Evolutionary conservation across 768 basidiomycete genomes (phyloP).

Genomic region (Gautieria morchelliformis): DNA sequence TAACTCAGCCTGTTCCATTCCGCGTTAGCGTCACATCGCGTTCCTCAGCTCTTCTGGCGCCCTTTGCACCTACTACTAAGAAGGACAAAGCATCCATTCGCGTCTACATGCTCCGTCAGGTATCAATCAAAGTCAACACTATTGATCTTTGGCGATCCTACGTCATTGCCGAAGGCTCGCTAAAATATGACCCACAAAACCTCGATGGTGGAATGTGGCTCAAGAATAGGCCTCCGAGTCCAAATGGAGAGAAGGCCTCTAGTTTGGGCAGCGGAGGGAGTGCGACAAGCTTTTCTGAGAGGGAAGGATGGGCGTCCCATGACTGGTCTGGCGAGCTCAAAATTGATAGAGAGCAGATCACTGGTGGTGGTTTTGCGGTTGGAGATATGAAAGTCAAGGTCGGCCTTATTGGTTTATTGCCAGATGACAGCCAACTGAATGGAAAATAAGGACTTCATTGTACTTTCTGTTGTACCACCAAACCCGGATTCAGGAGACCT

Average conservation of each 20-base stretch:
- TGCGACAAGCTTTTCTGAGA: background rate
- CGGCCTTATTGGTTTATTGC: conserved; percentile 7
- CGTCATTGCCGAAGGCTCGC: conserved; percentile 46
- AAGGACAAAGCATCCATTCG: conserved; percentile 30
- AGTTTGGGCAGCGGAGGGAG: background rate
- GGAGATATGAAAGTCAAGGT: conserved; percentile 59
- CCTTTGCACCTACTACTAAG: conserved; percentile 7
- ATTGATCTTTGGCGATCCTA: conserved; percentile 7
- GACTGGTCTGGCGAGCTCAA: conserved; percentile 54
- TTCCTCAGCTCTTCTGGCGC: conserved; percentile 30
- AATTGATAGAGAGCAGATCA: conserved; percentile 41
- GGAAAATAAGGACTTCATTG: conserved; percentile 46
- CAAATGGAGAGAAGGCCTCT: background rate
- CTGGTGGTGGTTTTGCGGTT: conserved; percentile 54
- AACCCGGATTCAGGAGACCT: conserved; percentile 48
- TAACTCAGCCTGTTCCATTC: conserved; percentile 56
- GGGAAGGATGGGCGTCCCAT: conserved; percentile 6
- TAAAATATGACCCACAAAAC: background rate
- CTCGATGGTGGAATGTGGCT: conserved; percentile 1
- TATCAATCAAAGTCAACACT: conserved; percentile 42
- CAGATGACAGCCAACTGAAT: background rate
- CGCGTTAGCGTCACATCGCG: conserved; percentile 51
- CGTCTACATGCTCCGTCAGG: conserved; percentile 56
- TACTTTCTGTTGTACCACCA: conserved; percentile 50
- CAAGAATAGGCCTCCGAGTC: background rate